phyloP scores from a whole-genome alignment of 139 green algal species.

The Chlamydomonas incerta region DNA sequence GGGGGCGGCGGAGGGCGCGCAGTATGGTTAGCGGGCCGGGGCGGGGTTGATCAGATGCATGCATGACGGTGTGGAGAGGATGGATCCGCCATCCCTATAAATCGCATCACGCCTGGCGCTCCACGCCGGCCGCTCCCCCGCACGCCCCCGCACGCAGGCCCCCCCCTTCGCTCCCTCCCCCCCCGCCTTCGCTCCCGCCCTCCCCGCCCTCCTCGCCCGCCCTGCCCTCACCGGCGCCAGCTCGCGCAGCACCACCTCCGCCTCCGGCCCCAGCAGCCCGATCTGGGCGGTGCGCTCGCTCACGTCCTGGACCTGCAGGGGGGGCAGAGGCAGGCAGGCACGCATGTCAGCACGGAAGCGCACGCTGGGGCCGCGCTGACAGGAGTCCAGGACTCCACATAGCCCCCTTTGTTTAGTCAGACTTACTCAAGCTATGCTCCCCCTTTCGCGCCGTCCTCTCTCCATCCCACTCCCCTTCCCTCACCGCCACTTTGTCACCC shows the following conservation, averaged over 20 bases:
- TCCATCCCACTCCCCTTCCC: not conserved
- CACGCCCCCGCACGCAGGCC: too few species aligned
- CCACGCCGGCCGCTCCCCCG: too few species aligned
- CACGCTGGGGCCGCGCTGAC: too few species aligned
- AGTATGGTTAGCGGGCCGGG: not conserved
- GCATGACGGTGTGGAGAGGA: too few species aligned
- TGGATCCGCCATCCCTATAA: too few species aligned
- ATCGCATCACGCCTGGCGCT: too few species aligned
- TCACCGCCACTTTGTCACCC: slow-evolving; percentile 71
- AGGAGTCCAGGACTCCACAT: too few species aligned
- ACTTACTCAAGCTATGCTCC: too few species aligned
- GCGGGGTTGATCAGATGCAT: too few species aligned
- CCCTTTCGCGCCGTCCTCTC: not conserved
- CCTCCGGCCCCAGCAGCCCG: slow-evolving; percentile 72
- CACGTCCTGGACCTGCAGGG: slow-evolving; percentile 64
- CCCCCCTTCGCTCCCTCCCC: not conserved
- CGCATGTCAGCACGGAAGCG: too few species aligned
- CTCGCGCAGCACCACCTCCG: slow-evolving; percentile 66
- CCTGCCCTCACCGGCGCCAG: slow-evolving; percentile 61
- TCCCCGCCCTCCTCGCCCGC: too few species aligned
- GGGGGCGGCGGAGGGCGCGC: not conserved
- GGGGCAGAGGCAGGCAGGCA: not conserved
- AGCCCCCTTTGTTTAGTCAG: too few species aligned
- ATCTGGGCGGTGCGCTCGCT: slow-evolving; percentile 66
- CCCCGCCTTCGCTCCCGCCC: not conserved